These are phyloP conservation scores for Diversispora epigaea DNA, from an alignment of 192 early-diverging fungal species.

Conservation along the genomic window DNA sequence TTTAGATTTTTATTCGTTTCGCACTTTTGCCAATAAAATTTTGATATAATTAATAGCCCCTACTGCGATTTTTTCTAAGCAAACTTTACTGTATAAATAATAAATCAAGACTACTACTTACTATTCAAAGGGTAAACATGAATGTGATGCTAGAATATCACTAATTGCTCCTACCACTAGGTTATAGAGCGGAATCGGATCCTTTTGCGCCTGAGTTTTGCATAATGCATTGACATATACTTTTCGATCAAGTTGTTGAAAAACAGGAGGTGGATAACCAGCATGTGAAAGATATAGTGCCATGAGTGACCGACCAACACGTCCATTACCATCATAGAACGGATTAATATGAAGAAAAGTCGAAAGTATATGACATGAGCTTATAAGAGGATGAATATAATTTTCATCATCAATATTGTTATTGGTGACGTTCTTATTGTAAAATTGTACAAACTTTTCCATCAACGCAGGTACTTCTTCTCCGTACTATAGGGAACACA, in stretches of 20 bases:
- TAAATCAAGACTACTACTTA: no score
- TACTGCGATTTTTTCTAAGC: no score
- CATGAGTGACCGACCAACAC: slow-evolving; percentile 9
- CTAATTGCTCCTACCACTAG: not conserved
- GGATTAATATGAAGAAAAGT: not conserved
- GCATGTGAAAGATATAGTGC: not conserved
- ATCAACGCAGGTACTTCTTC: slow-evolving; percentile 11
- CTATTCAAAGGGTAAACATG: no score
- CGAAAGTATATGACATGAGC: not conserved
- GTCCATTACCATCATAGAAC: slow-evolving; percentile 12
- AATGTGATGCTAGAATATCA: not conserved
- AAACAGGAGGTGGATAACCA: slow-evolving; percentile 13
- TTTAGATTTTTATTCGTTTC: no score
- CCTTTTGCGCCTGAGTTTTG: slow-evolving; percentile 2
- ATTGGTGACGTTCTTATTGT: slow-evolving; percentile 8
- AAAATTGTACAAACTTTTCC: slow-evolving; percentile 20
- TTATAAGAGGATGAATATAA: not conserved
- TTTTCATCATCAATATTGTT: not conserved
- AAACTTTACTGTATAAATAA: no score
- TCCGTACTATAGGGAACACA: slow-evolving; percentile 12
- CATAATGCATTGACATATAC: not conserved
- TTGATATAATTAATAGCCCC: no score
- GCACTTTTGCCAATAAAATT: no score
- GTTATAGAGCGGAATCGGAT: slow-evolving; percentile 7
- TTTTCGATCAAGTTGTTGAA: slow-evolving; percentile 5